phyloP scores from a whole-genome alignment of 1,284 basidiomycete species.

The Ceratobasidium sp. region DNA sequence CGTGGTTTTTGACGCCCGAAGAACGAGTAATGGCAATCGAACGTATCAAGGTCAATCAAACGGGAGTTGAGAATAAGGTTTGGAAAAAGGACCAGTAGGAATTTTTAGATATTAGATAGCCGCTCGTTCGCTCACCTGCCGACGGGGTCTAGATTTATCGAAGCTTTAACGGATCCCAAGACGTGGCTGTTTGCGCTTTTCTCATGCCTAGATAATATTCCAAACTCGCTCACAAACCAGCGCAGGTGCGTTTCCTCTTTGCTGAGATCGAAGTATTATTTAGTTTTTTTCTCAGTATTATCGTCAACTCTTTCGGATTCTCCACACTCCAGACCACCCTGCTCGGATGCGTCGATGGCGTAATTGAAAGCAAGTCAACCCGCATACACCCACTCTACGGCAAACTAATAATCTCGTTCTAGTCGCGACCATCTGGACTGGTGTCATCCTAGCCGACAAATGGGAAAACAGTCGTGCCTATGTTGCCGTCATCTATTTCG shows the following conservation, averaged over 20 bases:
- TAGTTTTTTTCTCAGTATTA: slow-evolving; percentile 49
- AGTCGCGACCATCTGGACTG: slow-evolving; percentile 35
- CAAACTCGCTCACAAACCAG: slow-evolving; percentile 35
- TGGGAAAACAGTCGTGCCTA: slow-evolving; percentile 44
- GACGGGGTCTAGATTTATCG: slow-evolving; percentile 42
- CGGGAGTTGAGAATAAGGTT: slow-evolving; percentile 54
- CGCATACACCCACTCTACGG: background rate
- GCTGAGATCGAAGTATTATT: background rate
- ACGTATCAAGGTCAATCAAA: slow-evolving; percentile 46
- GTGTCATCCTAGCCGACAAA: slow-evolving; percentile 23
- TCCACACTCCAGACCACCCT: slow-evolving; percentile 53
- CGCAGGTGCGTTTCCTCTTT: slow-evolving; percentile 12
- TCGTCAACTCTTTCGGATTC: slow-evolving; percentile 53
- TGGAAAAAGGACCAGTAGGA: slow-evolving; percentile 56
- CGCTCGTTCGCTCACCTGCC: background rate
- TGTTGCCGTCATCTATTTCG: slow-evolving; percentile 44
- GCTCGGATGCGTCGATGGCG: slow-evolving; percentile 52
- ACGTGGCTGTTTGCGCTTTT: slow-evolving; percentile 56
- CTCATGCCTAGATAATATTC: slow-evolving; percentile 45
- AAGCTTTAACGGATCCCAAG: slow-evolving; percentile 54
- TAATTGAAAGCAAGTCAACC: slow-evolving; percentile 41
- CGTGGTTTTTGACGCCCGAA: slow-evolving; percentile 46
- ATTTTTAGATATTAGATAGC: background rate
- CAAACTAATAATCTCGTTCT: background rate
- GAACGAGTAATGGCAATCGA: slow-evolving; percentile 48